phyloP scores from a whole-genome alignment of 73 alveolate species.

The Paramecium caudatum region DNA sequence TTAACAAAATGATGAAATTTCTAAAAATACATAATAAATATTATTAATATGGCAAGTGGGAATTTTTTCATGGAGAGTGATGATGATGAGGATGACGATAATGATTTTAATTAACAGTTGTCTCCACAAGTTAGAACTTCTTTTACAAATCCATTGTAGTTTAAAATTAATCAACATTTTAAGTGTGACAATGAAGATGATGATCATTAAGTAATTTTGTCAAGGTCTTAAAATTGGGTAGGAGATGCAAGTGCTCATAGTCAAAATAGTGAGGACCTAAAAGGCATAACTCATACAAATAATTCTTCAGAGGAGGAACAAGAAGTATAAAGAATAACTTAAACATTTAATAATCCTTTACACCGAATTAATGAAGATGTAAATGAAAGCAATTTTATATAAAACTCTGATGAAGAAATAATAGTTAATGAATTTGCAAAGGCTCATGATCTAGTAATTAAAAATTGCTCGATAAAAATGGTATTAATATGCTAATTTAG shows the following conservation, averaged over 20 bases:
- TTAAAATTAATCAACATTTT: constrained; percentile 14
- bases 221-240: not conserved
- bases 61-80: constrained; percentile 14
- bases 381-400: not conserved
- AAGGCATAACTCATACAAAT: constrained; percentile 42
- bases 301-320: constrained; percentile 48
- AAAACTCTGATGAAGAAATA: constrained; percentile 46
- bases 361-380: constrained; percentile 51
- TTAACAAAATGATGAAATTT: not conserved
- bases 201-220: constrained; percentile 3
- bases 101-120: not conserved
- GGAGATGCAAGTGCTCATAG: constrained; percentile 55
- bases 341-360: constrained; percentile 57
- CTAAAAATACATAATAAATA: too few species aligned
- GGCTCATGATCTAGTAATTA: constrained; percentile 58
- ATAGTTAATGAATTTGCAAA: constrained; percentile 45
- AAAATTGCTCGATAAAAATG: constrained; percentile 35
- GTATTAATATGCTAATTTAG: constrained; percentile 22
- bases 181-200: constrained; percentile 42
- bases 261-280: not conserved
- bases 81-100: not conserved
- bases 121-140: constrained; percentile 38
- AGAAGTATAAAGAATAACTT: not conserved
- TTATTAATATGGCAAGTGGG: not conserved
- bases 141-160: constrained; percentile 28